Conservation (phyloP, 768 basidiomycete species). For the Russula compacta region DNA sequence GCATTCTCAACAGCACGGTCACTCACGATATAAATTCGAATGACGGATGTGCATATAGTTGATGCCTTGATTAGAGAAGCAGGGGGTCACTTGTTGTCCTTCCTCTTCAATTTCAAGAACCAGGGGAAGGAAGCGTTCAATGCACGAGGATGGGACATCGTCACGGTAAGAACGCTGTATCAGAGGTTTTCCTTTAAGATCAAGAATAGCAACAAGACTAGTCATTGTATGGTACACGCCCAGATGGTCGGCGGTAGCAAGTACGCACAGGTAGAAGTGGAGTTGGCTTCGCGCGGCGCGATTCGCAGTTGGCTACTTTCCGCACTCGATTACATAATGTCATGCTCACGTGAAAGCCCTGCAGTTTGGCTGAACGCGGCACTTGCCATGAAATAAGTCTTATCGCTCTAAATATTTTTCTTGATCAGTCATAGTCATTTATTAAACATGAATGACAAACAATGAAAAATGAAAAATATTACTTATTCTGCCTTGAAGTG, state of each 20-base stretch:
- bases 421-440: too few species aligned
- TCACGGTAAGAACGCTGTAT: constrained; percentile 96
- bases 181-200: constrained; percentile 96
- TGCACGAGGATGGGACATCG: constrained; percentile 81
- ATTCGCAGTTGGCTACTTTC: too few species aligned
- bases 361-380: too few species aligned
- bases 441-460: too few species aligned
- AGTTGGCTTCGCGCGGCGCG: too few species aligned
- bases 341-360: too few species aligned
- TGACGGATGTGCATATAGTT: constrained; percentile 99
- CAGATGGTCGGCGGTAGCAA: neutral
- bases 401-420: too few species aligned
- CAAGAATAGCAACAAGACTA: constrained; percentile 84
- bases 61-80: constrained; percentile 89
- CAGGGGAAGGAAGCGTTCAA: constrained; percentile 90
- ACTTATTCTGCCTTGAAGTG: too few species aligned
- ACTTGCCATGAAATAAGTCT: too few species aligned
- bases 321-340: too few species aligned
- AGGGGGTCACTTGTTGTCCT: constrained; percentile 90
- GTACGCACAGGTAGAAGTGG: too few species aligned
- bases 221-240: constrained; percentile 33
- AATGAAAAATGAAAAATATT: too few species aligned
- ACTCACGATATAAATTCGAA: constrained; percentile 91
- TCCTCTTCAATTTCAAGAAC: constrained; percentile 97
- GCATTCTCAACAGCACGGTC: neutral